Base-by-base conservation (phyloP, 257 asterid genomes). In the Fraxinus anomala region DNA sequence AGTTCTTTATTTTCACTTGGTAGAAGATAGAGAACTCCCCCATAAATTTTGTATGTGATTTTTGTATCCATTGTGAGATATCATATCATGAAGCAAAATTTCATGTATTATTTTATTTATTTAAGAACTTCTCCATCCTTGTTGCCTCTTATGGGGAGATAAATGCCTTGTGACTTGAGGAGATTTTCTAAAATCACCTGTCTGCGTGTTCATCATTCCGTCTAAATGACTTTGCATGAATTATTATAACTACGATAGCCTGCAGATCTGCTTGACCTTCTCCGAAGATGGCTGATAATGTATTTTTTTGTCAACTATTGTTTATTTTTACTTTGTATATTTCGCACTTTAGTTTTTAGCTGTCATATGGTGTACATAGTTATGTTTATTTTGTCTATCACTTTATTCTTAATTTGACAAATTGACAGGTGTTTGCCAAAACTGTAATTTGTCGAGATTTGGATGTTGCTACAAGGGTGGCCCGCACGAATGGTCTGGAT, bases 401-500 rank as follows among this genome's bases (percentile, higher is more conserved):
- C 17, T 77, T 44, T 33, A 44, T 56, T 40, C 33, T 76, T 54
- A 76, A 70, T 84, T 76, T 80, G 72, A 49, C 11, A 81, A 80
- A 69, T 79, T 51, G 72, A 23, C 74, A 96, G 99, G 96, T 92
- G 59, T 96, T 96, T 85, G 93, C 97, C 47, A 93, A 91, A 85
- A 96, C 99, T 19, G 98, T 96, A 40, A 88, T 93, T 76, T 96
- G 99, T 89, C 91, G 96, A 74, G 97, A 96, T 87, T 79, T 96
- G 80, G 99, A 96, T 80, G 98, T 96, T 85, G 99, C 99, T 77
- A 88, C 99, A 67, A 89, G 89, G 81, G 95, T 93, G 82, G 98
- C 99, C 56, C 93, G 97, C 78, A 86, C 80, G 68, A 90, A 93
- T 78, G 96, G 97, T 77, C 88, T 93, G 87, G 98, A 96, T 85